A percentile compares a stretch with the other conserved stretches of the same genome.
Conservation (phyloP, 495 filamentous ascomycete genomes). For the Friedmanniomyces simplex region DNA sequence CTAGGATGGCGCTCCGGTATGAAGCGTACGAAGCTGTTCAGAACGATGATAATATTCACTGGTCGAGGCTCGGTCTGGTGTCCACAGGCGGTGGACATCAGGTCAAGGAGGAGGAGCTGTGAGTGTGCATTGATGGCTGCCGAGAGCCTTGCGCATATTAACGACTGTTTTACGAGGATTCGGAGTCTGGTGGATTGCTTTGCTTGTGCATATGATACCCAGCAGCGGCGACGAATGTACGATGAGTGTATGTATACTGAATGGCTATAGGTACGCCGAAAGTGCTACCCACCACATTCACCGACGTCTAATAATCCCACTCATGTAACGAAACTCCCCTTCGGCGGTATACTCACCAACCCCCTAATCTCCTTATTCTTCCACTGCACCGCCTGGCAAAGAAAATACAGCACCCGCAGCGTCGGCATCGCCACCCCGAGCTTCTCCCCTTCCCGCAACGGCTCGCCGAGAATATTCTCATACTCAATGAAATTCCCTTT, state of each 20-base stretch:
- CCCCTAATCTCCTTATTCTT: conserved; percentile 14
- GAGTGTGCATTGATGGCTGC: not conserved
- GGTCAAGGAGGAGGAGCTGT: conserved; percentile 14
- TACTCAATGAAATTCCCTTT: conserved; percentile 43
- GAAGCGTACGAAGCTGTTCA: conserved; percentile 4
- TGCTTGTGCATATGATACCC: not conserved
- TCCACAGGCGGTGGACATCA: conserved; percentile 9
- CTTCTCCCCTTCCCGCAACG: conserved; percentile 37
- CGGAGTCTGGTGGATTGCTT: too few species aligned
- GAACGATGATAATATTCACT: not conserved
- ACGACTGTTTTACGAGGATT: too few species aligned
- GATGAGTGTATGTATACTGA: not conserved
- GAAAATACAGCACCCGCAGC: conserved; percentile 26
- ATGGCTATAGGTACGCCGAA: not conserved
- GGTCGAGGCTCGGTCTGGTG: conserved; percentile 8
- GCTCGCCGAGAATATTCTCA: conserved; percentile 45
- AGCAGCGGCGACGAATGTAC: not conserved
- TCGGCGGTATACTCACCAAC: conserved; percentile 4
- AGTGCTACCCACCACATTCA: not conserved
- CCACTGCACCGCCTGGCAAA: conserved; percentile 10
- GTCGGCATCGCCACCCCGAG: conserved; percentile 38
- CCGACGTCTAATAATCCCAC: not conserved
- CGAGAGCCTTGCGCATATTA: not conserved
- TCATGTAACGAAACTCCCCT: not conserved
- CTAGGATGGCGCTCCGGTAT: conserved; percentile 1